These are phyloP conservation scores for Tuber calosporum DNA, from an alignment of 495 filamentous ascomycete genomes.

Conservation along the genomic window DNA sequence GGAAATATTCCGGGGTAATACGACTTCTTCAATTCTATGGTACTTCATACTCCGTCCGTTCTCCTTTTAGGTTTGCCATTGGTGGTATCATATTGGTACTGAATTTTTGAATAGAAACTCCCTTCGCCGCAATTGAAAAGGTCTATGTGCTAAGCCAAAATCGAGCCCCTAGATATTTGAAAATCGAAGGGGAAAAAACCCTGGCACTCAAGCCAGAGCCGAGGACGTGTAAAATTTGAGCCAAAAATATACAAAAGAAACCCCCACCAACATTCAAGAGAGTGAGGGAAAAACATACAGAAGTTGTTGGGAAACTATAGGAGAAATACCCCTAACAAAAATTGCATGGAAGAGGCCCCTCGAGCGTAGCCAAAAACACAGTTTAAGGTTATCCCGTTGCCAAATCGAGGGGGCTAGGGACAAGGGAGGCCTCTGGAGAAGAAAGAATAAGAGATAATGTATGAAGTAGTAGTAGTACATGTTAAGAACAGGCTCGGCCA, in stretches of 20 bases:
- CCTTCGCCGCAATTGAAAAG: neutral
- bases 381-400: neutral
- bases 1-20: neutral
- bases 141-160: neutral
- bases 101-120: neutral
- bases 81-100: neutral
- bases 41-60: neutral
- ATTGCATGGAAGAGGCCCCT: neutral
- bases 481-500: neutral
- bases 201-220: neutral
- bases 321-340: neutral
- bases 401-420: neutral
- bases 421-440: neutral
- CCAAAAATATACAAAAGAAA: neutral
- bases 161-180: neutral
- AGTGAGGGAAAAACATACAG: neutral
- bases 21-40: neutral
- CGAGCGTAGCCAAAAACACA: neutral
- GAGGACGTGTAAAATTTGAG: neutral
- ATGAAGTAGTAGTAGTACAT: neutral
- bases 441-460: neutral
- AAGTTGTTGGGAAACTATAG: neutral
- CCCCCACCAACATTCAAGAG: neutral
- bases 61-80: neutral
- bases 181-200: neutral